These are phyloP conservation scores for Botryotinia narcissicola DNA, from an alignment of 2,329 filamentous ascomycete species.

Conservation along the genomic window DNA sequence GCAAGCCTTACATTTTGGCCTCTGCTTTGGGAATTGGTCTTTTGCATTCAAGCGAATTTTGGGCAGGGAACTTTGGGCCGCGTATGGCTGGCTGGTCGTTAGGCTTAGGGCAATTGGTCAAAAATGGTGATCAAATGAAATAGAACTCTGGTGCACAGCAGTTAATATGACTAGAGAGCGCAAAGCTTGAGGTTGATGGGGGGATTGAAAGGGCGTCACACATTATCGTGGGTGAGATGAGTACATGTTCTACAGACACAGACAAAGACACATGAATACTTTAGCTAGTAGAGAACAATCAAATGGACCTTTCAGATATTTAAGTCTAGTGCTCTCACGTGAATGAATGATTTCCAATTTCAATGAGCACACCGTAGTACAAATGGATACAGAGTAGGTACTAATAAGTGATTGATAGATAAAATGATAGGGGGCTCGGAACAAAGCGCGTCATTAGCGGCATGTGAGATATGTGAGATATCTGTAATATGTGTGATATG, in stretches of 20 bases:
- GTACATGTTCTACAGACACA: background rate
- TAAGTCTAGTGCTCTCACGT: background rate
- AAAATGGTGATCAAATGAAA: background rate
- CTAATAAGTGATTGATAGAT: background rate
- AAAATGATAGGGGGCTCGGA: background rate
- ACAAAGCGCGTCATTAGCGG: background rate
- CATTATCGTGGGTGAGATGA: slow-evolving; percentile 7
- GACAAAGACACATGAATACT: background rate
- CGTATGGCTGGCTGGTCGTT: slow-evolving; percentile 1
- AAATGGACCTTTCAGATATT: background rate
- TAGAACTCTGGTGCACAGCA: background rate
- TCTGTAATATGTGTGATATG: background rate
- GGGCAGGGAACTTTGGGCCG: background rate
- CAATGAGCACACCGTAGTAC: background rate
- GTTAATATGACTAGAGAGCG: slow-evolving; percentile 3
- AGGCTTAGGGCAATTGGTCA: background rate
- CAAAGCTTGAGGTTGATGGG: background rate
- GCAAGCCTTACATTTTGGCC: slow-evolving; percentile 7
- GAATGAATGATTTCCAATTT: background rate
- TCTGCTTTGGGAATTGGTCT: background rate
- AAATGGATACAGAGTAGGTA: background rate
- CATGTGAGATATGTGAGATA: background rate
- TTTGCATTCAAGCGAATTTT: slow-evolving; percentile 10
- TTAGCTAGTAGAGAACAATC: background rate
- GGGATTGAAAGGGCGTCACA: background rate